phyloP scores from a whole-genome alignment of 225 moss, liverwort and hornwort species.

The Ulota crispa region DNA sequence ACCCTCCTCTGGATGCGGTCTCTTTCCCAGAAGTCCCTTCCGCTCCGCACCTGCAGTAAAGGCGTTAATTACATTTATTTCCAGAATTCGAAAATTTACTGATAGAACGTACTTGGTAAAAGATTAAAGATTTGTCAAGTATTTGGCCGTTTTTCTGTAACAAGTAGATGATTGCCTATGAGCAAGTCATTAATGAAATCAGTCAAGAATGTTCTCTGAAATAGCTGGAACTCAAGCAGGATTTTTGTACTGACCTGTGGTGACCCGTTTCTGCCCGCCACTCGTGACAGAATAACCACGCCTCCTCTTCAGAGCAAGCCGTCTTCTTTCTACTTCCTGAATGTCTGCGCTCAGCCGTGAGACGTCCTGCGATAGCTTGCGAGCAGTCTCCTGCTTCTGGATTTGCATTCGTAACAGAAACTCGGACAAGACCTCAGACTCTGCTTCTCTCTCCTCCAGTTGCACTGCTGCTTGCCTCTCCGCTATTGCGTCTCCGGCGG shows the following conservation, averaged over 20 bases:
- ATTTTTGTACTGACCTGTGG: background rate
- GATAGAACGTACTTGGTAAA: no score
- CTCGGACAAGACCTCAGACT: constrained; percentile 75
- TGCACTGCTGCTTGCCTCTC: constrained; percentile 86
- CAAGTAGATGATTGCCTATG: background rate
- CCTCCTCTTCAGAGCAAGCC: constrained; percentile 58
- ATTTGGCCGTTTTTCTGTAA: background rate
- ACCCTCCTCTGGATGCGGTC: constrained; percentile 57
- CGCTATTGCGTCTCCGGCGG: constrained; percentile 85
- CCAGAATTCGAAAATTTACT: no score
- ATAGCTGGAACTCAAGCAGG: background rate
- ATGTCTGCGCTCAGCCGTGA: constrained; percentile 75
- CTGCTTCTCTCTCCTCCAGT: constrained; percentile 86
- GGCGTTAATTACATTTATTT: background rate
- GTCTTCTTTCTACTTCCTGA: constrained; percentile 81
- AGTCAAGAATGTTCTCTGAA: background rate
- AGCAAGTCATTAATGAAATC: background rate
- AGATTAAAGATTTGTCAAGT: no score
- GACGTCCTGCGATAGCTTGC: constrained; percentile 66
- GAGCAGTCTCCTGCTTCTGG: constrained; percentile 64
- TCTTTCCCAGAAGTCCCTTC: constrained; percentile 61
- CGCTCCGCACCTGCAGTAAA: constrained; percentile 18
- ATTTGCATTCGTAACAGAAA: constrained; percentile 77
- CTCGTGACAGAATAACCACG: constrained; percentile 27
- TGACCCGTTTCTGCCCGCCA: background rate